These are phyloP conservation scores for Scopulariopsis brevicaulis DNA, from an alignment of 2,329 filamentous ascomycete species.

Conservation along the genomic window DNA sequence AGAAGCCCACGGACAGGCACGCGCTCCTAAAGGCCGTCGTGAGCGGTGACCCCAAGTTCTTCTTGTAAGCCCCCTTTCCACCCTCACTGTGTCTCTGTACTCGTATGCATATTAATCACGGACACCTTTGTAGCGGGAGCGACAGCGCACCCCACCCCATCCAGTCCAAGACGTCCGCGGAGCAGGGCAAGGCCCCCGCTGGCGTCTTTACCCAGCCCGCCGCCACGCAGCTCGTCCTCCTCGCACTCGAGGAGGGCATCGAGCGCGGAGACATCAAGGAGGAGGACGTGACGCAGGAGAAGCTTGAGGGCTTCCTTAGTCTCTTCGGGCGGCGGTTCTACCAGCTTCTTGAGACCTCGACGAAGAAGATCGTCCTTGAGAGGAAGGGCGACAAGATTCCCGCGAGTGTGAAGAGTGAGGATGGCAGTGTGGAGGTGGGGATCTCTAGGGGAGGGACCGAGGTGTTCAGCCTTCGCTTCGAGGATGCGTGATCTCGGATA, in stretches of 20 bases:
- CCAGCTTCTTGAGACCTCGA: constrained; percentile 18
- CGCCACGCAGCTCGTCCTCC: constrained; percentile 52
- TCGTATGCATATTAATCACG: background rate
- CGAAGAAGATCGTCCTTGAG: constrained; percentile 23
- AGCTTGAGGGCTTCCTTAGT: constrained; percentile 42
- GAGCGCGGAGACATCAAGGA: constrained; percentile 37
- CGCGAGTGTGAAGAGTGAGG: constrained; percentile 22
- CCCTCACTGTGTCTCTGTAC: constrained; percentile 1
- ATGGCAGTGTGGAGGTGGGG: constrained; percentile 29
- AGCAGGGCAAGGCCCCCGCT: constrained; percentile 47
- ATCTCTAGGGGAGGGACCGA: constrained; percentile 26
- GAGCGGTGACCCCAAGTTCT: constrained; percentile 53
- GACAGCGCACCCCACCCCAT: constrained; percentile 56
- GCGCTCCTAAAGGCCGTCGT: constrained; percentile 57
- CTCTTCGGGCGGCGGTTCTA: constrained; percentile 43
- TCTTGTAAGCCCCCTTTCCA: constrained; percentile 42
- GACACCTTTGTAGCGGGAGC: constrained; percentile 26
- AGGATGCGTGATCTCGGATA: background rate
- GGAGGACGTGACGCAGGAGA: constrained; percentile 40
- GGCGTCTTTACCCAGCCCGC: constrained; percentile 74
- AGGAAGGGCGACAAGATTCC: constrained; percentile 27
- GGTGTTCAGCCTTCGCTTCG: constrained; percentile 24
- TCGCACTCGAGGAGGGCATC: constrained; percentile 49
- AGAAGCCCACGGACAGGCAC: constrained; percentile 59
- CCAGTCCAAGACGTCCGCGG: constrained; percentile 37